Evolutionary conservation across 306 rosid genomes (phyloP).

Genomic region (Cucurbita maxima): DNA sequence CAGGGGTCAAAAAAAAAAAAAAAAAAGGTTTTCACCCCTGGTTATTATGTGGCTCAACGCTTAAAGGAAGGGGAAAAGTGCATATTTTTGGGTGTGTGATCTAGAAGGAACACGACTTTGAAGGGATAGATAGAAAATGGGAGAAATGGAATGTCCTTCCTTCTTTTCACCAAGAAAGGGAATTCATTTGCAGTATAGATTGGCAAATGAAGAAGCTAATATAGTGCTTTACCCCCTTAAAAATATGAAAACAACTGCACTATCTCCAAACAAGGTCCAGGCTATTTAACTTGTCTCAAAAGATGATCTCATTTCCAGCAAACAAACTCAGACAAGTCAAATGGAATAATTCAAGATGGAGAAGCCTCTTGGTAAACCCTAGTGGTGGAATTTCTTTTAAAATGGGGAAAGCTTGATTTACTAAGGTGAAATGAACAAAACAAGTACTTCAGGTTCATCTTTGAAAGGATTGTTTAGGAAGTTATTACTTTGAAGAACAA

Average conservation of each 20-base stretch:
- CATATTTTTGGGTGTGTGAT: not conserved
- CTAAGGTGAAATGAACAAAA: not conserved
- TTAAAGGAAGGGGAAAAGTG: not conserved
- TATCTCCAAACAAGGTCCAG: not conserved
- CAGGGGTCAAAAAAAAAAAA: not conserved
- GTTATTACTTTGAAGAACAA: not conserved
- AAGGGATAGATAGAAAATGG: not conserved
- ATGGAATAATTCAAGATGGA: not conserved
- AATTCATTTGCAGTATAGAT: not conserved
- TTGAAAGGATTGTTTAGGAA: not conserved
- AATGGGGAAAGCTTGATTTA: not conserved
- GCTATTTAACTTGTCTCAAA: no score
- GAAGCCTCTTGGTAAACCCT: not conserved
- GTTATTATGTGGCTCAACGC: not conserved
- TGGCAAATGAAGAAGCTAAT: not conserved
- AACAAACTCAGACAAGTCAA: not conserved
- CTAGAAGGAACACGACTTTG: not conserved
- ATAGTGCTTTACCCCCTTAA: not conserved
- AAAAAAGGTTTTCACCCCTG: not conserved
- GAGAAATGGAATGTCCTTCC: not conserved
- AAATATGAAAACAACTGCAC: not conserved
- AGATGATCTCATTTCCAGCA: not conserved
- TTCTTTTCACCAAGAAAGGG: not conserved
- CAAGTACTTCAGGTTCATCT: not conserved
- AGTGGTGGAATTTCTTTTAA: not conserved